Conservation (phyloP, 345 rosid genomes). For the Eucalyptus camaldulensis region DNA sequence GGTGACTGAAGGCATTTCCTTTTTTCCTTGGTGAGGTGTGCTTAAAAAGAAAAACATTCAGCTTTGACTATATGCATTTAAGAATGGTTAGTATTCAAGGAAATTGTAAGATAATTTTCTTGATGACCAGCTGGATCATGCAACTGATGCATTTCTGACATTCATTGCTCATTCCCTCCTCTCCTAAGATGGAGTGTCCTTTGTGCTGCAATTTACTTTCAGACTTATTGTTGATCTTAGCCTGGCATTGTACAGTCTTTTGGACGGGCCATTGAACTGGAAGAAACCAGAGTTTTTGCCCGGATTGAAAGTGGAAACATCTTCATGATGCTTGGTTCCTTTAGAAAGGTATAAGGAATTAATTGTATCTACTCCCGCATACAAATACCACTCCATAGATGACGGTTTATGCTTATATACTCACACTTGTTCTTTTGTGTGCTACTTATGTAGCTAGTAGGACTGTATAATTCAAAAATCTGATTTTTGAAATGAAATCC, state of each 20-base stretch:
- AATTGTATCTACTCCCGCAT: not conserved
- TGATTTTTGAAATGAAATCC: not conserved
- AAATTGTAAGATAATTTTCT: not conserved
- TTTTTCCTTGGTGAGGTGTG: not conserved
- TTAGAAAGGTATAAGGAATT: conserved; percentile 50
- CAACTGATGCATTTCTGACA: not conserved
- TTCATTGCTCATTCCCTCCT: not conserved
- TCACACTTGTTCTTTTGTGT: not conserved
- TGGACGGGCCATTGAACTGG: conserved; percentile 81
- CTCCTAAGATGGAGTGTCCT: not conserved
- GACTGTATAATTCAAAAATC: not conserved
- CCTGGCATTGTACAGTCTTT: conserved; percentile 44
- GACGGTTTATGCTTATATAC: not conserved
- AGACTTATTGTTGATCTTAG: not conserved
- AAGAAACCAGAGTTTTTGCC: conserved; percentile 51
- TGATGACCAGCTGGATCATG: not conserved
- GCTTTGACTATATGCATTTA: not conserved
- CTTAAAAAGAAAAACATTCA: not conserved
- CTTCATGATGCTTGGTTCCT: conserved; percentile 83
- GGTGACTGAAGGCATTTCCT: not conserved
- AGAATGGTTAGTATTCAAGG: not conserved
- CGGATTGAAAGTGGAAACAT: conserved; percentile 85
- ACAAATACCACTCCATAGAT: not conserved
- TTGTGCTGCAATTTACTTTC: not conserved
- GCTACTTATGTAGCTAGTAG: not conserved